These are phyloP conservation scores for Zoysia japonica DNA, from an alignment of 176 grass and related monocot species.

Conservation along the genomic window DNA sequence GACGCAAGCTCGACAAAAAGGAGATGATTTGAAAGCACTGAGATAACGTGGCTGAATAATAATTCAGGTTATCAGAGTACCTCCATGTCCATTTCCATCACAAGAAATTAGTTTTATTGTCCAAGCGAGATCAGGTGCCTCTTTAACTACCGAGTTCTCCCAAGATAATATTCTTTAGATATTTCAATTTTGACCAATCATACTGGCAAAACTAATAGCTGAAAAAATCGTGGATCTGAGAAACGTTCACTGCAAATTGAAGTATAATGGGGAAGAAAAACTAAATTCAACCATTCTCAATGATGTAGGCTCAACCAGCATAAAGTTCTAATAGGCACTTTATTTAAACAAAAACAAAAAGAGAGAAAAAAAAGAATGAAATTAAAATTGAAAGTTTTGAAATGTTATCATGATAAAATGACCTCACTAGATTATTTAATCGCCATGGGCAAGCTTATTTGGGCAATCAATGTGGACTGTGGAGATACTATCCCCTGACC, in stretches of 20 bases:
- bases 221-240: neutral
- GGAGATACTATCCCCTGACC: neutral
- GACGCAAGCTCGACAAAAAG: neutral
- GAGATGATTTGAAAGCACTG: neutral
- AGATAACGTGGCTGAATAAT: neutral
- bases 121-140: neutral
- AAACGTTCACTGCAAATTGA: neutral
- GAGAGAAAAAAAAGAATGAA: neutral
- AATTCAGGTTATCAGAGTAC: neutral
- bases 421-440: neutral
- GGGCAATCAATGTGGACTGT: neutral
- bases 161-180: slow-evolving; percentile 7
- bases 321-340: neutral
- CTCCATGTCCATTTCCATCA: neutral
- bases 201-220: slow-evolving; percentile 2
- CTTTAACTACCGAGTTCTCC: neutral
- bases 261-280: neutral
- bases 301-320: neutral
- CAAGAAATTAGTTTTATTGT: neutral
- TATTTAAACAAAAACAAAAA: neutral
- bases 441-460: neutral
- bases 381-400: neutral
- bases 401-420: neutral
- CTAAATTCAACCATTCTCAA: neutral
- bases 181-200: slow-evolving; percentile 22